Evolutionary conservation across 805 yeast species (phyloP).

Genomic region (Komagataella phaffii): DNA sequence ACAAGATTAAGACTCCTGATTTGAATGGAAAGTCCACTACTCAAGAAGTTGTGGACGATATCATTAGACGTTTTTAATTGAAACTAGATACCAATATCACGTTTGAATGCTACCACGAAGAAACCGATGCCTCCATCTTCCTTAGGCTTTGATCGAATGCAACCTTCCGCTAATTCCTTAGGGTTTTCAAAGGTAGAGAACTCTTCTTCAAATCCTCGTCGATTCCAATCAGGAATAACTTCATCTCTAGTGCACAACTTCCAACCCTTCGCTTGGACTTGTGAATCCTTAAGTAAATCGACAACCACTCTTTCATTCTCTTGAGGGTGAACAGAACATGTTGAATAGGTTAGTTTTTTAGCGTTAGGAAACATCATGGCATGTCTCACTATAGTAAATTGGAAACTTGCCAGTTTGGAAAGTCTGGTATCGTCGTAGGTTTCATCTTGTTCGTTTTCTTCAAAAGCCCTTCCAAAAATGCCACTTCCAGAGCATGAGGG

Average conservation of each 20-base stretch:
- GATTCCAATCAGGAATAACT: constrained; percentile 77
- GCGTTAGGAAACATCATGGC: constrained; percentile 77
- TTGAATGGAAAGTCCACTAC: constrained; percentile 86
- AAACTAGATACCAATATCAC: constrained; percentile 11
- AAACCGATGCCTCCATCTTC: constrained; percentile 98
- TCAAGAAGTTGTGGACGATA: constrained; percentile 76
- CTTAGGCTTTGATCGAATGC: constrained; percentile 74
- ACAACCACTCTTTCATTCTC: constrained; percentile 91
- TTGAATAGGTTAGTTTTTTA: constrained; percentile 73
- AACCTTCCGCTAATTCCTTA: constrained; percentile 60
- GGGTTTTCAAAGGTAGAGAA: constrained; percentile 39
- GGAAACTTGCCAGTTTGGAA: constrained; percentile 70
- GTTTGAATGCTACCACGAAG: constrained; percentile 85
- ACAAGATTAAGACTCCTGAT: constrained; percentile 79
- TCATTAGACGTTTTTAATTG: constrained; percentile 38
- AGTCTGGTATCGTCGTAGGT: constrained; percentile 38
- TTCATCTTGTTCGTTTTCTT: constrained; percentile 35
- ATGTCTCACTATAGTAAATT: constrained; percentile 76
- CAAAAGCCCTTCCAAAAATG: constrained; percentile 77
- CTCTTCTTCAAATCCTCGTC: constrained; percentile 70
- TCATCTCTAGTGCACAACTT: constrained; percentile 36
- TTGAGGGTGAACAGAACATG: constrained; percentile 88
- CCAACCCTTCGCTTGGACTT: constrained; percentile 68
- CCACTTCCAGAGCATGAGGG: constrained; percentile 99
- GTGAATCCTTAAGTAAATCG: constrained; percentile 54